Evolutionary conservation across 768 basidiomycete genomes (phyloP), one percentile per base, ranked within the genome.

Genomic region (Mrakia hoshinonis): DNA sequence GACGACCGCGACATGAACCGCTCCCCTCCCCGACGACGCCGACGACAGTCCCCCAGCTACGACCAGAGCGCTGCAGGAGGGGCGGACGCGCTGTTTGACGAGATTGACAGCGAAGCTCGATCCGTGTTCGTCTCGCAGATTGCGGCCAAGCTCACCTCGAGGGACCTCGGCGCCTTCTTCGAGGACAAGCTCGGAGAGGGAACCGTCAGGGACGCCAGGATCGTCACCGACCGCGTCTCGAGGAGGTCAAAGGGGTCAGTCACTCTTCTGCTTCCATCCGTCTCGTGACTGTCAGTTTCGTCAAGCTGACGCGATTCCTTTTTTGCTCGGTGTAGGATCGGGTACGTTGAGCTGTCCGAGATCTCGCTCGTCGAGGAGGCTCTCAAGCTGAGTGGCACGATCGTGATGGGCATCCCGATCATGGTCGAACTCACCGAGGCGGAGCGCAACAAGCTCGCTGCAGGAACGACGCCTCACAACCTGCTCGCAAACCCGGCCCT

Each of bases 61-160:
- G 80, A 83, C 76, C 84, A 85, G 74, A 85, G 84, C 75, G 55
- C 51, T 13, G 68, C 68, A 22, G 69, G 71, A 66, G 34, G 77
- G 52, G 90, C 91, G 76, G 81, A 80, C 67, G 74, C 75, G 75
- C 83, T 82, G 26, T 88, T 89, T 9, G 89, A 89, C 77, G 91
- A 93, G 80, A 92, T 97, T 79, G 95, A 98, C 78, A 93, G 92
- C 69, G 96, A 98, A 86, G 89, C 91, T 78, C 89, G 96, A 80
- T 97, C 96, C 76, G 92, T 97, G 75, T 98, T 98, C 82, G 92
- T 96, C 79, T 95, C 94, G 76, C 96, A 98, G 82, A 87, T 99
- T 79, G 92, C 96, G 76, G 92, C 93, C 73, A 89, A 92, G 78
- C 86, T 98, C 79, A 97, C 94, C 72, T 92, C 94, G 76, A 87